Evolutionary conservation across 345 rosid species (phyloP), one percentile per base, ranked within the genome.

Genomic region (Eutrema yunnanense): DNA sequence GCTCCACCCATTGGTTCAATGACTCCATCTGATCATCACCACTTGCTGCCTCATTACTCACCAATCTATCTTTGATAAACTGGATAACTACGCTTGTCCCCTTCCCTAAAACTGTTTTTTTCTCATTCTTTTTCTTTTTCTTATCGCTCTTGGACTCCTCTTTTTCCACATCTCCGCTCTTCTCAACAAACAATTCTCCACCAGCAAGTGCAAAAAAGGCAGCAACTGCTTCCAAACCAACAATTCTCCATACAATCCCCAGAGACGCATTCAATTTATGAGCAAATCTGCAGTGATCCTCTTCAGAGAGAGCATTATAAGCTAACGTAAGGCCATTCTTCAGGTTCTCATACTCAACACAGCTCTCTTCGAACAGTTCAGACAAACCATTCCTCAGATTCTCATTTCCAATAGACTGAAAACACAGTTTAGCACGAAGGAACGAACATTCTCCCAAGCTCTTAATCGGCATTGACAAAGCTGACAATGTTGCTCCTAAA

Each of bases 201-300:
- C 96, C 93, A 52, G 87, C 92, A 49, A 88, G 92, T 0, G 81
- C 82, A 53, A 84, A 62, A 79, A 82, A 83, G 0, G 97, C 92
- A 8, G 84, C 72, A 19, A 86, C 81, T 2, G 84, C 89, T 76
- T 93, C 98, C 90, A 96, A 93, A 4, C 82, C 83, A 73, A 93
- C 89, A 66, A 86, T 80, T 70, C 75, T 87, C 90, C 90, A 87
- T 30, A 83, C 90, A 76, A 64, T 47, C 6, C 76, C 84, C 57
- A 86, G 53, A 66, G 82, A 77, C 32, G 33, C 57, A 65, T 81
- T 76, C 73, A 87, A 84, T 56, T 80, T 76, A 2, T 86, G 89
- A 61, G 79, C 84, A 77, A 89, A 83, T 27, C 66, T 79, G 49
- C 65, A 76, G 65, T 79, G 77, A 68, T 93, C 83, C 65, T 80